Evolutionary conservation across 2,329 filamentous ascomycete genomes (phyloP), one percentile per base, ranked within the genome.

Genomic region (Nigrospora oryzae): DNA sequence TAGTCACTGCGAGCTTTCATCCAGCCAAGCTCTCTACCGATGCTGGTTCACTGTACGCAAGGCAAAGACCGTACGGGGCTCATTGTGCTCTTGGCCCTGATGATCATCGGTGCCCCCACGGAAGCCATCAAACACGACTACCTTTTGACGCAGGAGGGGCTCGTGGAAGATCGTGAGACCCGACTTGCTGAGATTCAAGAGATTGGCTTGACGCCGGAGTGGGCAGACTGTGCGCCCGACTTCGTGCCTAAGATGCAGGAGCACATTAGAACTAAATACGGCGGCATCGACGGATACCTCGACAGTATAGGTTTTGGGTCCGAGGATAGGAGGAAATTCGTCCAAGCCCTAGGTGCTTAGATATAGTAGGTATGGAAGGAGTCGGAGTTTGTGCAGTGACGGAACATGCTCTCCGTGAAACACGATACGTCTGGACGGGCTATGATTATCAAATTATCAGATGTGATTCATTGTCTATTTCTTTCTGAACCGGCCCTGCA

Each of bases 51-150:
- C 63, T 95, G 89, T 63, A 93, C 89, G 1, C 88, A 94, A 56
- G 89, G 89, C 46, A 95, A 95, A 60, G 89, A 95, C 58, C 77
- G 89, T 2, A 89, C 81, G 2, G 89, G 89, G 0, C 67, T 95
- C 12, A 70, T 86, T 11, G 70, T 88, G 5, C 68, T 84, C 36
- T 67, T 95, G 4, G 63, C 84, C 1, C 66, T 94, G 16, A 70
- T 91, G 55, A 66, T 86, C 11, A 69, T 86, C 4, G 65, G 63
- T 8, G 63, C 86, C 1, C 76, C 80, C 0, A 46, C 69, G 1
- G 59, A 71, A 0, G 83, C 79, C 2, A 81, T 94, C 36, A 69
- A 78, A 44, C 58, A 81, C 50, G 89, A 95, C 63, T 95, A 95
- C 61, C 62, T 74, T 47, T 70, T 83, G 19, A 88, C 83, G 3